These are phyloP conservation scores for Leishmania tropica DNA, from an alignment of 208 protist species.

Conservation along the genomic window DNA sequence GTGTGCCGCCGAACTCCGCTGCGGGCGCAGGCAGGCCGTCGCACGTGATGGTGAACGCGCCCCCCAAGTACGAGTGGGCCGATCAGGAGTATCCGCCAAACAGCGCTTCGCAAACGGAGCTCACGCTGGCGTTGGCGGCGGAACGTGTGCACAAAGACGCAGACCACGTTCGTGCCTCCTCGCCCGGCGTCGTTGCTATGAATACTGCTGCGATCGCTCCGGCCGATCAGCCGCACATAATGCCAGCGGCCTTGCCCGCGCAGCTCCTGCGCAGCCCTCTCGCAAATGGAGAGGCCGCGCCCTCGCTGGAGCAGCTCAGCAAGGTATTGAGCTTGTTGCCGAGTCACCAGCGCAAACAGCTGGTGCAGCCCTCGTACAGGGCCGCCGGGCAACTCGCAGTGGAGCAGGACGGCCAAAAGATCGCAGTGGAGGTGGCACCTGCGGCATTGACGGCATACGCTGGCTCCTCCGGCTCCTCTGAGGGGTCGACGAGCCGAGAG, in stretches of 20 bases:
- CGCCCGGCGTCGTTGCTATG: neutral
- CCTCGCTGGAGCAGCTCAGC: neutral
- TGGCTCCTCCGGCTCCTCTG: neutral
- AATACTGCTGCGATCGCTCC: neutral
- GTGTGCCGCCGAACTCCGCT: too few species aligned
- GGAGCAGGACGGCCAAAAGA: neutral
- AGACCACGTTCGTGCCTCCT: neutral
- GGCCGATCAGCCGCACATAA: neutral
- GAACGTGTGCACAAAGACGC: conserved; percentile 7
- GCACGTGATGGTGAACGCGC: neutral
- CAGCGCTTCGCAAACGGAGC: neutral
- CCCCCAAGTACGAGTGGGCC: neutral
- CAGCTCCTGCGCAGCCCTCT: neutral
- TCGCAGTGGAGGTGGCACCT: neutral
- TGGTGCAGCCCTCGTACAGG: neutral
- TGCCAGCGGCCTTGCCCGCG: neutral
- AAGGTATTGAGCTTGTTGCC: neutral
- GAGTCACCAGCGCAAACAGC: conserved; percentile 1
- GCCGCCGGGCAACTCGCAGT: neutral
- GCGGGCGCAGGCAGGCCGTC: neutral
- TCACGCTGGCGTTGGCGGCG: neutral
- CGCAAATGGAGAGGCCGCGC: conserved; percentile 2
- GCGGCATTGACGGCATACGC: neutral
- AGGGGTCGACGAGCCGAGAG: neutral
- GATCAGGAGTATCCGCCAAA: neutral